Base-by-base conservation (phyloP, 768 basidiomycete genomes). In the Suillus cothurnatus region DNA sequence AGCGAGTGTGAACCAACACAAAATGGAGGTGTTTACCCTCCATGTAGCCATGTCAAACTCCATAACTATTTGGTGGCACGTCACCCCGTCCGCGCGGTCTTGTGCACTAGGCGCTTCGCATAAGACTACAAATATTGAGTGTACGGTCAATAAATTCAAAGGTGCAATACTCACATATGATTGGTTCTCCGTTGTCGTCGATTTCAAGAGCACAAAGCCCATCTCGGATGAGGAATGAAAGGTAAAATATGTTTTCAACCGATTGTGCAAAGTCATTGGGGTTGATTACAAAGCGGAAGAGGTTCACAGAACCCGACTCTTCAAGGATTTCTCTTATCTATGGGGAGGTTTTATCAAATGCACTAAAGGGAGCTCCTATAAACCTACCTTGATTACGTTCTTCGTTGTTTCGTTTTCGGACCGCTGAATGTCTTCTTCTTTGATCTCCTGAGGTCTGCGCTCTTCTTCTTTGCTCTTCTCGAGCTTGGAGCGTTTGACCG, bases 211-310 rank as follows among this genome's bases (percentile, higher is more conserved):
- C 89, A 65, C 89, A 93, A 71, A 87, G 85, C 3, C 91, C 94
- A 68, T 96, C 93, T 36, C 92, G 85, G 55, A 97, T 92, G 67
- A 97, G 83, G 79, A 99, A 99, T 0, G 94, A 94, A 2, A 97
- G 83, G 72, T 97, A 95, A 75, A 99, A 99, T 28, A 97, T 81
- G 74, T 99, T 99, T 78, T 99, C 97, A 17, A 99, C 94, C 0
- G 93, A 94, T 73, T 99, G 97, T 0, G 90, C 91, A 72, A 94
- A 99, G 71, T 92, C 88, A 34, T 89, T 77, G 15, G 97, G 97
- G 73, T 99, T 97, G 67, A 97, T 81, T 61, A 98, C 83, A 72
- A 98, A 92, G 66, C 83, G 78, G 80, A 98, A 98, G 34, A 97
- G 76, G 70, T 97, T 97, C 61, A 92, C 82, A 8, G 74, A 70